Conservation (phyloP, 768 basidiomycete genomes). For the Hirschioporus abietinus region DNA sequence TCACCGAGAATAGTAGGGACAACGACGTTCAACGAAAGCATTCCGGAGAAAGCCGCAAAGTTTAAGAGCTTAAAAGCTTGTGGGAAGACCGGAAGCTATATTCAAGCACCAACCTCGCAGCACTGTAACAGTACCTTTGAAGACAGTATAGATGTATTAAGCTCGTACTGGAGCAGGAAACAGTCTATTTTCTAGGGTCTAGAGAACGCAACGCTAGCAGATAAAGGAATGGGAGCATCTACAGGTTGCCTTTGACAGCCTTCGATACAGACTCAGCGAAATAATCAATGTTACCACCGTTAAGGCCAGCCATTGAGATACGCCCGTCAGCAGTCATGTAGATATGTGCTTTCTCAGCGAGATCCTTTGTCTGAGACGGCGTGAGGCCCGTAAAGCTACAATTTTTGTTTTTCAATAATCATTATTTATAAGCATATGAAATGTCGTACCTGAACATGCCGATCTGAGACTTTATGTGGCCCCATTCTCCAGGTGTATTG, state of each 20-base stretch:
- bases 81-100: background rate
- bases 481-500: conserved; percentile 92
- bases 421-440: conserved; percentile 5
- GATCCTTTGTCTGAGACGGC: conserved; percentile 68
- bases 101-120: too few relatives aligned
- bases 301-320: conserved; percentile 92
- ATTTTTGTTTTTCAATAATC: background rate
- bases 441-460: conserved; percentile 89
- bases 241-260: conserved; percentile 75
- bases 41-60: background rate
- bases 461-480: conserved; percentile 91
- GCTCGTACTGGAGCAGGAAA: background rate
- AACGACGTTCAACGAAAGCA: too few relatives aligned
- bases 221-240: conserved; percentile 22
- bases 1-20: too few relatives aligned
- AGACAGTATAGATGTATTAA: too few relatives aligned
- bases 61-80: background rate
- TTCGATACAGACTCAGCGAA: conserved; percentile 84
- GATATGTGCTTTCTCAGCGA: conserved; percentile 85
- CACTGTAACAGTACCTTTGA: too few relatives aligned
- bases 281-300: conserved; percentile 78
- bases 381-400: conserved; percentile 78
- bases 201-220: background rate
- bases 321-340: conserved; percentile 95
- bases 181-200: background rate